Evolutionary conservation across 495 filamentous ascomycete species (phyloP).

Genomic region (Talaromyces liani): DNA sequence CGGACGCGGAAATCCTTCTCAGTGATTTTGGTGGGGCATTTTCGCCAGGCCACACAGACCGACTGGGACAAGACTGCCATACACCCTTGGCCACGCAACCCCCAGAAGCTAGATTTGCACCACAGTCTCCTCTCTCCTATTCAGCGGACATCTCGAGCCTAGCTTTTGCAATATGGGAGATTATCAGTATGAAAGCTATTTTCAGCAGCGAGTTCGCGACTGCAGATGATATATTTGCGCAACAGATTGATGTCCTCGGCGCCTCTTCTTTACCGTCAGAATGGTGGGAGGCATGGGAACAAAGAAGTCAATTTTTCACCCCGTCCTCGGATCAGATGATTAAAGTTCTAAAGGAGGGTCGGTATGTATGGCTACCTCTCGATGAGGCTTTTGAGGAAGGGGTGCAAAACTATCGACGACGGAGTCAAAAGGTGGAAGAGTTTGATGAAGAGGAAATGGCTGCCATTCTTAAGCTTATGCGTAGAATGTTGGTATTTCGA

Average conservation of each 20-base stretch:
- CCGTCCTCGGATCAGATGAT: not conserved
- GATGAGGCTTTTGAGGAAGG: slow-evolving; percentile 11
- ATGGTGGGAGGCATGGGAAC: slow-evolving; percentile 10
- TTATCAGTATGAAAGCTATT: slow-evolving; percentile 27
- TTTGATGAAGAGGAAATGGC: slow-evolving; percentile 10
- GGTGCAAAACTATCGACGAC: slow-evolving; percentile 9
- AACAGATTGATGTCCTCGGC: slow-evolving; percentile 26
- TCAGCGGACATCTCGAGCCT: slow-evolving; percentile 32
- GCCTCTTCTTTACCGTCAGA: not conserved
- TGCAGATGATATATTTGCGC: slow-evolving; percentile 19
- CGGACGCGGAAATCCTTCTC: slow-evolving; percentile 4
- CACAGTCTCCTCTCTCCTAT: slow-evolving; percentile 19
- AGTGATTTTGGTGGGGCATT: slow-evolving; percentile 12
- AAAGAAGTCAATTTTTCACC: slow-evolving; percentile 2
- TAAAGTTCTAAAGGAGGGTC: slow-evolving; percentile 7
- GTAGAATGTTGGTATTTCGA: slow-evolving; percentile 9
- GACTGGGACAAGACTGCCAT: slow-evolving; percentile 11
- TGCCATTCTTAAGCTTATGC: slow-evolving; percentile 9
- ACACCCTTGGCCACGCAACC: slow-evolving; percentile 12
- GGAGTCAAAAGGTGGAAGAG: not conserved
- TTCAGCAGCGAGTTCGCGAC: slow-evolving; percentile 20
- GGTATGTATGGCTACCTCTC: slow-evolving; percentile 6
- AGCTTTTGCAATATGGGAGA: slow-evolving; percentile 28
- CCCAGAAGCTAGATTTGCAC: slow-evolving; percentile 28
- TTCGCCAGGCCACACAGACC: slow-evolving; percentile 4